phyloP scores from a whole-genome alignment of 208 protist species.

The Acanthamoeba healyi region DNA sequence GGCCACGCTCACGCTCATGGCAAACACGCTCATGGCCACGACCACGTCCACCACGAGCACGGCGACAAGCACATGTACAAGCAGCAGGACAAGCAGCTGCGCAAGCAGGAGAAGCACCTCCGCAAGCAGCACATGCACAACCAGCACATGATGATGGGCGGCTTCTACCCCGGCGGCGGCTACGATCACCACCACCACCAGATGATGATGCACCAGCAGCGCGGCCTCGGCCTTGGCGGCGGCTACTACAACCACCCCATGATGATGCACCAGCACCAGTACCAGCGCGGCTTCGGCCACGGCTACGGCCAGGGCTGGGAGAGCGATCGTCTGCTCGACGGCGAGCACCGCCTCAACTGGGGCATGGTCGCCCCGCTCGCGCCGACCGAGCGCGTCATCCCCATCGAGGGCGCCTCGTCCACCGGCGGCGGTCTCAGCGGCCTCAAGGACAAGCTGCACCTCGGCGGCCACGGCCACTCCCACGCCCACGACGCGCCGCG shows the following conservation, averaged over 20 bases:
- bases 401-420: background rate
- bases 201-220: conserved; percentile 6
- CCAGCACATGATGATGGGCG: conserved; percentile 31
- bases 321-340: background rate
- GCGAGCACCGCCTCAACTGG: background rate
- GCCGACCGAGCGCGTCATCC: background rate
- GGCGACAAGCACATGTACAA: background rate
- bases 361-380: background rate
- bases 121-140: background rate
- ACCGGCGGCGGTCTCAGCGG: background rate
- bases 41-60: background rate
- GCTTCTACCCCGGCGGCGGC: background rate
- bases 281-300: background rate
- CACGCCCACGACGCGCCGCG: background rate
- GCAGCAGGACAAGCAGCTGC: background rate
- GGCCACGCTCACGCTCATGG: background rate
- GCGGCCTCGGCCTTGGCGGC: background rate
- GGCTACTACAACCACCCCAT: background rate
- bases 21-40: background rate
- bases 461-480: background rate
- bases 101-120: background rate
- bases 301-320: background rate
- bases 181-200: background rate
- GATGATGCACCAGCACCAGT: background rate
- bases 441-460: conserved; percentile 25